Evolutionary conservation across 768 basidiomycete genomes (phyloP).

Genomic region (Podaxis sp.): DNA sequence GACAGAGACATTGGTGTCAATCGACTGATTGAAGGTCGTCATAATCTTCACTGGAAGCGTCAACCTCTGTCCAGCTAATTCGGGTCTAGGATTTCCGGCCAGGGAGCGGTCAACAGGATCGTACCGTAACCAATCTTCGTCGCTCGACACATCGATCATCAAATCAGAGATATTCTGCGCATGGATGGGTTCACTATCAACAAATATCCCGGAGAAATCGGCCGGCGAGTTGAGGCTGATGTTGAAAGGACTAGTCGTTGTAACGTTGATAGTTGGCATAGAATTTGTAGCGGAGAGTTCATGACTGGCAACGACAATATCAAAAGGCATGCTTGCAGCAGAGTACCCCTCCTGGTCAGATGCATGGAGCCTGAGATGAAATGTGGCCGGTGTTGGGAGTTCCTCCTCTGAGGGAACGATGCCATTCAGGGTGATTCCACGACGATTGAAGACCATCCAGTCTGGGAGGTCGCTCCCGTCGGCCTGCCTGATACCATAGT

Average conservation of each 20-base stretch:
- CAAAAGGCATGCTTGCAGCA: conserved; percentile 58
- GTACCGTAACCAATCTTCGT: conserved; percentile 60
- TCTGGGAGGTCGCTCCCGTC: conserved; percentile 72
- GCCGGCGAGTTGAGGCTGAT: conserved; percentile 50
- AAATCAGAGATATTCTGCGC: conserved; percentile 57
- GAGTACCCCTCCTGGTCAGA: conserved; percentile 76
- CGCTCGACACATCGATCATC: conserved; percentile 56
- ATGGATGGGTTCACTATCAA: conserved; percentile 62
- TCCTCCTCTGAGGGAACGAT: conserved; percentile 56
- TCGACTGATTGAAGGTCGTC: conserved; percentile 65
- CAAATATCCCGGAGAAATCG: conserved; percentile 62
- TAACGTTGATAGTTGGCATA: conserved; percentile 72
- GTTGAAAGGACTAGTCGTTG: conserved; percentile 52
- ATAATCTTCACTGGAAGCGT: conserved; percentile 61
- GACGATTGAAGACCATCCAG: conserved; percentile 74
- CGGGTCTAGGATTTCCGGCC: conserved; percentile 60
- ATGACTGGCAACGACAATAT: conserved; percentile 65
- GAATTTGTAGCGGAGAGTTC: conserved; percentile 55
- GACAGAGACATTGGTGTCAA: conserved; percentile 64
- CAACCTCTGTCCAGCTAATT: conserved; percentile 32
- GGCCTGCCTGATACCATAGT: conserved; percentile 60
- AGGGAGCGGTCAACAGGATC: conserved; percentile 56
- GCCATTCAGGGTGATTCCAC: conserved; percentile 75
- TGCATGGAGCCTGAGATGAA: conserved; percentile 61
- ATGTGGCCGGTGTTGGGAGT: conserved; percentile 36